Evolutionary conservation across 2,329 filamentous ascomycete genomes (phyloP).

Genomic region (Epicoccum sorghinum): DNA sequence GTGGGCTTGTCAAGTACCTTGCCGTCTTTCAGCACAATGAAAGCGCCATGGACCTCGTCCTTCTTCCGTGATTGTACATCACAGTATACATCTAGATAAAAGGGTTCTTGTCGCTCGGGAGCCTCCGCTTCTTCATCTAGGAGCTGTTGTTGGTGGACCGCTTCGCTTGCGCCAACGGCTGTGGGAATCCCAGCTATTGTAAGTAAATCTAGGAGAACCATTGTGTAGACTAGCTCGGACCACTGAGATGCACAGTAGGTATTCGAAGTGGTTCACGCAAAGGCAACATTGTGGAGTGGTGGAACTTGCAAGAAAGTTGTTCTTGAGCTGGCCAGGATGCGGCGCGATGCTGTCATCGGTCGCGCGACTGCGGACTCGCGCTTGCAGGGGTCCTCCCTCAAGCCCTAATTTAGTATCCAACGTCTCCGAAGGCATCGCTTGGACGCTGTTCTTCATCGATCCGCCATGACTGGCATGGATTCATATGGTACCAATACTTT

Average conservation of each 20-base stretch:
- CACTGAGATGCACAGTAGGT: not conserved
- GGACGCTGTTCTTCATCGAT: not conserved
- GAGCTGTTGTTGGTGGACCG: conserved; percentile 55
- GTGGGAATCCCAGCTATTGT: conserved; percentile 53
- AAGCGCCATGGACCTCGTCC: conserved; percentile 50
- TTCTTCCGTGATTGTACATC: conserved; percentile 45
- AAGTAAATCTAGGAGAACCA: conserved; percentile 37
- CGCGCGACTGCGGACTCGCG: conserved; percentile 17
- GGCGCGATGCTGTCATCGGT: conserved; percentile 36
- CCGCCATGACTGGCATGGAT: not conserved
- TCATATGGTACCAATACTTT: not conserved
- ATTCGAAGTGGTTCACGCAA: not conserved
- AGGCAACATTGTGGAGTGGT: conserved; percentile 9
- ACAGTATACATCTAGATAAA: conserved; percentile 57
- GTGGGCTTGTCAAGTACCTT: conserved; percentile 43
- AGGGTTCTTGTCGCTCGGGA: conserved; percentile 56
- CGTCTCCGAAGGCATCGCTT: not conserved
- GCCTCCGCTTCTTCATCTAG: conserved; percentile 56
- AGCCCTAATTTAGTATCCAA: not conserved
- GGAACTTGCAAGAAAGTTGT: conserved; percentile 19
- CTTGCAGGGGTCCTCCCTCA: not conserved
- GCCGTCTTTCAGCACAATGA: conserved; percentile 53
- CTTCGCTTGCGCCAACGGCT: conserved; percentile 57
- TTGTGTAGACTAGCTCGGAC: not conserved
- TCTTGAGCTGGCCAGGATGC: conserved; percentile 19